phyloP scores from a whole-genome alignment of 805 yeast species.

The Kuraishia capsulata region DNA sequence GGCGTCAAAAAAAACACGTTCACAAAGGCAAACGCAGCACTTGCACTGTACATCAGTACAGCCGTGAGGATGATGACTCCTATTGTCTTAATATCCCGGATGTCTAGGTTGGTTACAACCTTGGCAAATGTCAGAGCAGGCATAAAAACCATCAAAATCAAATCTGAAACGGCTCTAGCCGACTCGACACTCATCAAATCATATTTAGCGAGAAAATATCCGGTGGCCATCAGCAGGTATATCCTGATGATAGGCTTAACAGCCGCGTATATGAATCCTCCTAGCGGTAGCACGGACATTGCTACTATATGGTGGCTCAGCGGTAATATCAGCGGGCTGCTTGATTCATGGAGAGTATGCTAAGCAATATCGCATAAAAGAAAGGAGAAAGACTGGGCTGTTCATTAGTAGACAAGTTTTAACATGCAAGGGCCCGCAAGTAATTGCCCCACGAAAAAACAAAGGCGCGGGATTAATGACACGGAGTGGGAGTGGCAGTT shows the following conservation, averaged over 20 bases:
- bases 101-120: constrained; percentile 50
- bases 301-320: too few relatives aligned
- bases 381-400: too few relatives aligned
- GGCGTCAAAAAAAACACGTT: constrained; percentile 24
- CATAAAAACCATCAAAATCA: constrained; percentile 50
- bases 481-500: too few relatives aligned
- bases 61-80: constrained; percentile 55
- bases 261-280: constrained; percentile 37
- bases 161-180: constrained; percentile 51
- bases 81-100: constrained; percentile 56
- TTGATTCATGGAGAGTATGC: not conserved
- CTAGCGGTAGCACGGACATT: constrained; percentile 4
- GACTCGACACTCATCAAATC: constrained; percentile 58
- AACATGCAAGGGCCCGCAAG: too few relatives aligned
- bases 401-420: too few relatives aligned
- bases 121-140: constrained; percentile 62
- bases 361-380: not conserved
- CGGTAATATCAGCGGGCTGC: too few relatives aligned
- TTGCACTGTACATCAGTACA: constrained; percentile 39
- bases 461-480: too few relatives aligned
- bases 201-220: constrained; percentile 47
- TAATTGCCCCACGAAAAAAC: too few relatives aligned
- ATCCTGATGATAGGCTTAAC: constrained; percentile 73
- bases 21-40: constrained; percentile 34
- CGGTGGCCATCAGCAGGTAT: constrained; percentile 62